Evolutionary conservation across 345 rosid genomes (phyloP).

Genomic region (Boechera stricta): DNA sequence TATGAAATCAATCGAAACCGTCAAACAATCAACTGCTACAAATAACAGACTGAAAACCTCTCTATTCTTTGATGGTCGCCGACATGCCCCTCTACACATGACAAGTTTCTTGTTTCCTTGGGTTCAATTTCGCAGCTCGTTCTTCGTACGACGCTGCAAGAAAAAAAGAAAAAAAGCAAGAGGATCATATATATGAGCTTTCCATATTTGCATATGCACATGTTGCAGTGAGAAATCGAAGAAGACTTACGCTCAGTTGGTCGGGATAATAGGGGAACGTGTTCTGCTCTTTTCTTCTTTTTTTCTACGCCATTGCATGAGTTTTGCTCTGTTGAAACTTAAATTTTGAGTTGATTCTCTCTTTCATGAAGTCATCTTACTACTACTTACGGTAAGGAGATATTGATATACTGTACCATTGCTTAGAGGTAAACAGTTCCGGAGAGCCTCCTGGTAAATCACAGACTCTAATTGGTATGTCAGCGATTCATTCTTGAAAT

Average conservation of each 20-base stretch:
- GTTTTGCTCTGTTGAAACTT: slow-evolving; percentile 50
- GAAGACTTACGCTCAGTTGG: slow-evolving; percentile 85
- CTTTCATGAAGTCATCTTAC: slow-evolving; percentile 32
- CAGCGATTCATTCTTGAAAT: slow-evolving; percentile 68
- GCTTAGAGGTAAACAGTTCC: slow-evolving; percentile 52
- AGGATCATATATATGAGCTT: slow-evolving; percentile 19
- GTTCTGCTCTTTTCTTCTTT: slow-evolving; percentile 57
- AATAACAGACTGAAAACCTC: not conserved
- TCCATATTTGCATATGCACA: slow-evolving; percentile 6
- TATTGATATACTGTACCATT: slow-evolving; percentile 47
- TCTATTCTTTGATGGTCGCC: slow-evolving; percentile 17
- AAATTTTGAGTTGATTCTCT: not conserved
- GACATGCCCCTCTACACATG: slow-evolving; percentile 8
- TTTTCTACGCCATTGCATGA: slow-evolving; percentile 33
- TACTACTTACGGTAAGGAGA: slow-evolving; percentile 21
- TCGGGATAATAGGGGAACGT: slow-evolving; percentile 70
- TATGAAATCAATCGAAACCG: not conserved
- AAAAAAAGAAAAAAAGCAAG: not conserved
- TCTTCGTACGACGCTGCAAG: slow-evolving; percentile 81
- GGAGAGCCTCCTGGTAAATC: slow-evolving; percentile 74
- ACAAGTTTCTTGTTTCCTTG: slow-evolving; percentile 35
- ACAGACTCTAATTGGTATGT: slow-evolving; percentile 72
- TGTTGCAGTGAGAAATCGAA: slow-evolving; percentile 12
- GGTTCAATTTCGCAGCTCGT: slow-evolving; percentile 61
- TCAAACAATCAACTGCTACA: not conserved